Evolutionary conservation across 1,139 yeast genomes (phyloP).

Genomic region (Chernovozyma aurita): DNA sequence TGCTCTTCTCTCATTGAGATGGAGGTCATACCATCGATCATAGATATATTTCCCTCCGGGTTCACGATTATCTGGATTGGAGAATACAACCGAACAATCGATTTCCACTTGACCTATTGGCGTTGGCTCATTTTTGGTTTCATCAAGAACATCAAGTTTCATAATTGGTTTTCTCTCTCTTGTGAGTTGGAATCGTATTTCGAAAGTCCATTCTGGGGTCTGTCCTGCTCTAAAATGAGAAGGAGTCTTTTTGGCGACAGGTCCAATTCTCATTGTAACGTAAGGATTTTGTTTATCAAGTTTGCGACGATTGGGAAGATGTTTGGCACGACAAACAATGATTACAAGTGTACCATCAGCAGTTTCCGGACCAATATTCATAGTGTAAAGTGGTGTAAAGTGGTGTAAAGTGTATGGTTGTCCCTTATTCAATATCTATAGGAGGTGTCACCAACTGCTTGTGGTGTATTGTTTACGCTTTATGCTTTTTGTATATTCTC

Average conservation of each 20-base stretch:
- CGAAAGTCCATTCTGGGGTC: conserved; percentile 83
- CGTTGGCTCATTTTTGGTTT: conserved; percentile 80
- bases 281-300: conserved; percentile 89
- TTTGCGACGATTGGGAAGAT: conserved; percentile 76
- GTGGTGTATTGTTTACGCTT: not conserved
- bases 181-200: conserved; percentile 61
- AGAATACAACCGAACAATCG: conserved; percentile 68
- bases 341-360: conserved; percentile 46
- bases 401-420: too few species aligned
- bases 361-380: conserved; percentile 20
- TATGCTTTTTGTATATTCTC: not conserved
- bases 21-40: conserved; percentile 80
- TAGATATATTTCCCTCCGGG: conserved; percentile 64
- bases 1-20: conserved; percentile 69
- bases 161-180: conserved; percentile 61
- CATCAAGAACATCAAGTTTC: conserved; percentile 77
- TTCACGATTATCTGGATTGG: conserved; percentile 39
- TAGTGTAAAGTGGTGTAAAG: too few species aligned
- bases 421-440: too few species aligned
- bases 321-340: conserved; percentile 54
- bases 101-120: conserved; percentile 80
- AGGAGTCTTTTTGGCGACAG: conserved; percentile 70
- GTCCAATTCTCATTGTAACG: conserved; percentile 76
- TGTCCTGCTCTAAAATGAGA: conserved; percentile 83
- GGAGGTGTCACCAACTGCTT: too few species aligned